Conservation (phyloP, 768 basidiomycete genomes). For the Kwoniella dejecticola region DNA sequence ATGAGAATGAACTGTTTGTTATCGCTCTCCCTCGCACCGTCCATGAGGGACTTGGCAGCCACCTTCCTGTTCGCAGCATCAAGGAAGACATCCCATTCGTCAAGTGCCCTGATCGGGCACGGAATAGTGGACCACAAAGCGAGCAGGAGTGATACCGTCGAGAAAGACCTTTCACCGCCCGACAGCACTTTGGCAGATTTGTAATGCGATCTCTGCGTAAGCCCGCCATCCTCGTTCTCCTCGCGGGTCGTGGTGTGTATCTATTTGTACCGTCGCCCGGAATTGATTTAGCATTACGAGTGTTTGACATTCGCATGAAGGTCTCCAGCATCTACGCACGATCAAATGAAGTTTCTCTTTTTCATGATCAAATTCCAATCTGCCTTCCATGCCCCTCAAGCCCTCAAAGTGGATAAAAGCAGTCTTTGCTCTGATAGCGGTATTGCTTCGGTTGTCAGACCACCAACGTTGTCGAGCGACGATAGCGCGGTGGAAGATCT, state of each 20-base stretch:
- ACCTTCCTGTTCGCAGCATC: conserved; percentile 66
- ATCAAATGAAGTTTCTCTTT: conserved; percentile 21
- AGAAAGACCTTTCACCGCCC: conserved; percentile 96
- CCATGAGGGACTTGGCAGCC: conserved; percentile 95
- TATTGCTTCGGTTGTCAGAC: conserved; percentile 84
- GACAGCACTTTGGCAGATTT: conserved; percentile 58
- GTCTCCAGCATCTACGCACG: conserved; percentile 10
- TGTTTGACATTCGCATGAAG: background rate
- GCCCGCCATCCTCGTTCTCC: conserved; percentile 76
- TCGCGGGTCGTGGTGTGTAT: conserved; percentile 9
- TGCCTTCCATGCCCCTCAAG: conserved; percentile 84
- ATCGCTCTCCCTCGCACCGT: conserved; percentile 81
- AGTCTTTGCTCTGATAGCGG: conserved; percentile 74
- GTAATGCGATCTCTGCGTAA: conserved; percentile 34
- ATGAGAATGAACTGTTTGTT: conserved; percentile 93
- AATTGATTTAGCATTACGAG: background rate
- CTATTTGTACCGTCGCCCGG: too few species aligned
- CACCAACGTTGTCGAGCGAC: conserved; percentile 69
- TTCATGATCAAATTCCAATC: conserved; percentile 77
- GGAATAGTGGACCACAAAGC: conserved; percentile 95
- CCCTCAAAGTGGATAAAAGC: conserved; percentile 75
- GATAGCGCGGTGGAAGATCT: conserved; percentile 73
- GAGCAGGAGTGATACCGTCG: conserved; percentile 89
- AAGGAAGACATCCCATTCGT: conserved; percentile 98
- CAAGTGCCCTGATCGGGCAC: conserved; percentile 92